Evolutionary conservation across 2,329 filamentous ascomycete species (phyloP).

Genomic region (Phaeosphaeriaceae sp.): DNA sequence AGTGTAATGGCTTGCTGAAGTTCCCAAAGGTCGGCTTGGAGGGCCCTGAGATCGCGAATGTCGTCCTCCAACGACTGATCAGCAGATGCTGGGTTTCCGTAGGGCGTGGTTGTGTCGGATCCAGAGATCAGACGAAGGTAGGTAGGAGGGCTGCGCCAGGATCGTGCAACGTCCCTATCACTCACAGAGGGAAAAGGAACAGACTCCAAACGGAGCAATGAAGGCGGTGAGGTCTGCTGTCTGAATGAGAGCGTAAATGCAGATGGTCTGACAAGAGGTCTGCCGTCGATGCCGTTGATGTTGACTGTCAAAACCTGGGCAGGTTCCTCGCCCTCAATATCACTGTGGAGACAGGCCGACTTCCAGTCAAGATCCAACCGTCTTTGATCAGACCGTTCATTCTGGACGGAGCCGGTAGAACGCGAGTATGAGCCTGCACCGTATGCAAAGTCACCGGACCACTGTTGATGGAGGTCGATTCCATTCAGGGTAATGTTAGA

Average conservation of each 20-base stretch:
- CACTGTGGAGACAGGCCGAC: conserved; percentile 46
- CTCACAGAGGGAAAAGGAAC: conserved; percentile 40
- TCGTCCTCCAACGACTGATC: conserved; percentile 44
- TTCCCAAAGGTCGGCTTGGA: conserved; percentile 47
- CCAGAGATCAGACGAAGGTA: conserved; percentile 38
- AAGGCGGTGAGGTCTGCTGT: conserved; percentile 43
- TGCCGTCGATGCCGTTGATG: conserved; percentile 49
- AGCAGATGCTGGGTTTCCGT: conserved; percentile 11
- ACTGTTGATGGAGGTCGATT: conserved; percentile 45
- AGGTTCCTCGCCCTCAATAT: conserved; percentile 32
- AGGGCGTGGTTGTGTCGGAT: conserved; percentile 8
- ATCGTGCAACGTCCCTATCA: conserved; percentile 34
- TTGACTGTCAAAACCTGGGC: conserved; percentile 49
- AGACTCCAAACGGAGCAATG: conserved; percentile 45
- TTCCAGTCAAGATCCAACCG: conserved; percentile 49
- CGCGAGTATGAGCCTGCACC: conserved; percentile 43
- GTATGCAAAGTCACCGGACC: conserved; percentile 45
- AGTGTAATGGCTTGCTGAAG: conserved; percentile 47
- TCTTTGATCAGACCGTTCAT: conserved; percentile 43
- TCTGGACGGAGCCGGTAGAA: conserved; percentile 36
- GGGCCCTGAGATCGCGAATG: conserved; percentile 49
- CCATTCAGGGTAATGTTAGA: conserved; percentile 54
- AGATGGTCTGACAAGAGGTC: conserved; percentile 34
- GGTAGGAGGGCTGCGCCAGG: conserved; percentile 47
- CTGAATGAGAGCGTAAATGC: conserved; percentile 51